phyloP scores from a whole-genome alignment of 179 eudicot genomes.

The Gypsophila paniculata region DNA sequence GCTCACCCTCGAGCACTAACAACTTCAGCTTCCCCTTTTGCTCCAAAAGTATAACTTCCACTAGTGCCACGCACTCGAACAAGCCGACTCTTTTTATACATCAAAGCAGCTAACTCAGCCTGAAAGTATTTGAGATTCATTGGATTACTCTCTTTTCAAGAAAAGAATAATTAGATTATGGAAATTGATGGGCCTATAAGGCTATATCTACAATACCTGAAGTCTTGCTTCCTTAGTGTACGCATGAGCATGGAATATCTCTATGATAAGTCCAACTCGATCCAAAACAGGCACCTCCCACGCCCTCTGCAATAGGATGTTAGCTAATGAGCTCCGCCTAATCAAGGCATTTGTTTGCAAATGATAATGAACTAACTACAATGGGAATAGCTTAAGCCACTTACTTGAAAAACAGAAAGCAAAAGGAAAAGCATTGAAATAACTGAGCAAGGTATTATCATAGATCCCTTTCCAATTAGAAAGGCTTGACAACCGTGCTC shows the following conservation, averaged over 20 bases:
- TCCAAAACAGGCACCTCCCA: constrained; percentile 94
- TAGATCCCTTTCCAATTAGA: too few relatives aligned
- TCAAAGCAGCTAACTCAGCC: constrained; percentile 96
- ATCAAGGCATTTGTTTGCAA: too few relatives aligned
- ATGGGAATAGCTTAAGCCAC: too few relatives aligned
- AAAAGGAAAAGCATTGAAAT: too few relatives aligned
- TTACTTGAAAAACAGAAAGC: too few relatives aligned
- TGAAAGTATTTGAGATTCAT: constrained; percentile 28
- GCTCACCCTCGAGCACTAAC: constrained; percentile 98
- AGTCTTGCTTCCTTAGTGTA: constrained; percentile 95
- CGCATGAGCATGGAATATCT: constrained; percentile 96
- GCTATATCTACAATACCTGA: constrained; percentile 47
- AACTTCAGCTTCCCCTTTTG: constrained; percentile 81
- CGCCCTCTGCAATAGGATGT: constrained; percentile 44
- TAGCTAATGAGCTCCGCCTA: constrained; percentile 6
- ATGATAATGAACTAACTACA: too few relatives aligned
- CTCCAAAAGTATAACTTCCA: constrained; percentile 82
- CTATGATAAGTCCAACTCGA: constrained; percentile 86
- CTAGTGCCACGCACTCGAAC: constrained; percentile 72
- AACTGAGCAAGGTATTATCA: too few relatives aligned
- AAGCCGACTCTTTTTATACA: constrained; percentile 85
- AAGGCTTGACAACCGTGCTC: too few relatives aligned
- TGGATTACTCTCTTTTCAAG: neutral
- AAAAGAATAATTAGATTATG: neutral
- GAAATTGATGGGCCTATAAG: neutral